Evolutionary conservation across 371 early-diverging fungal species (phyloP), one percentile per base, ranked within the genome.

Genomic region (Quaeritorhiza haematococci): DNA sequence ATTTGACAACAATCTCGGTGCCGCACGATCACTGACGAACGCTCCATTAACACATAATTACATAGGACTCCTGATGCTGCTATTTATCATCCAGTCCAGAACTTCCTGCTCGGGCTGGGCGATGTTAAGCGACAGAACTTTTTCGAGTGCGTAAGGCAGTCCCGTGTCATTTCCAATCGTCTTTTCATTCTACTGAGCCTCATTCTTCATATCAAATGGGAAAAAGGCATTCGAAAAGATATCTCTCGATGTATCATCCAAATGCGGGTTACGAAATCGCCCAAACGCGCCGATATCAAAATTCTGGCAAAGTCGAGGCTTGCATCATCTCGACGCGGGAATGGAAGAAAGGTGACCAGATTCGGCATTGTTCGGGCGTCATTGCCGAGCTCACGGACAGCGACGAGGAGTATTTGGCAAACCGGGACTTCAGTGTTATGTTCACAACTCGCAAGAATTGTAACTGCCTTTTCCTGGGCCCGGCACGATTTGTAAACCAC

Each of bases 401-500:
- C 30, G 91, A 93, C 48, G 88, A 89, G 50, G 74, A 74, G 33
- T 66, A 77, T 30, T 74, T 94, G 38, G 81, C 79, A 53, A 76
- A 79, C 38, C 75, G 84, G 8, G 95, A 96, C 67, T 94, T 95
- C 61, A 86, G 86, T 55, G 88, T 96, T 59, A 90, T 96, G 79
- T 89, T 79, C 70, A 88, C 90, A 24, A 79, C 82, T 26, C 76
- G 86, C 28, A 76, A 82, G 45, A 81, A 81, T 8, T 73, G 78
- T 56, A 84, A 82, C 68, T 90, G 90, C 53, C 67, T 95, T 21
- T 89, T 95, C 54, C 74, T 93, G n/a, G 97, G 97, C 4, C 97
- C 97, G 28, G 96, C 91, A 1, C 82, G 97, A 6, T 95, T 96
- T 69, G 90, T 91, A 21, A 95, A 96, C 62, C 97, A 96, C 69